phyloP scores from a whole-genome alignment of 1,139 yeast species.

The Candida tropicalis region DNA sequence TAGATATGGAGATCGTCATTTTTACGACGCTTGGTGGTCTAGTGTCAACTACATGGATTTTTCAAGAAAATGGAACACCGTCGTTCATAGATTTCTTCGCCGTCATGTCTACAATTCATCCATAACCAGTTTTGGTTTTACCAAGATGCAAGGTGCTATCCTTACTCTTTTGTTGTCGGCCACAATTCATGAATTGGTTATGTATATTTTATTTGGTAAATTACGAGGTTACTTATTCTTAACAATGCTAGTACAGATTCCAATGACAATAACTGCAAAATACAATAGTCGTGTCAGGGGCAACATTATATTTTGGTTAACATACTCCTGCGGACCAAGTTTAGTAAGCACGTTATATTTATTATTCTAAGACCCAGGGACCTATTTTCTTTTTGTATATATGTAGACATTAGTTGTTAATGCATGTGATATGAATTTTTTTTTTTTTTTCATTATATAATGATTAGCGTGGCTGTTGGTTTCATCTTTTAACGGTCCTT shows the following conservation, averaged over 20 bases:
- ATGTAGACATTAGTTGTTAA: not conserved
- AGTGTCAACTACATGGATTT: slow-evolving; percentile 92
- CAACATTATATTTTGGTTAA: slow-evolving; percentile 86
- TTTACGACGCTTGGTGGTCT: slow-evolving; percentile 98
- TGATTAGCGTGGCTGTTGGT: no score
- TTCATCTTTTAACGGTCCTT: no score
- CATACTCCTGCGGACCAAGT: slow-evolving; percentile 89
- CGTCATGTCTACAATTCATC: slow-evolving; percentile 95
- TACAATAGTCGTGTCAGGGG: slow-evolving; percentile 64
- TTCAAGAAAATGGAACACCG: slow-evolving; percentile 92
- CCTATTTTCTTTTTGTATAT: not conserved
- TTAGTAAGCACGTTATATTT: slow-evolving; percentile 82
- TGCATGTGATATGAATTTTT: no score
- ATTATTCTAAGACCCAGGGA: slow-evolving; percentile 53
- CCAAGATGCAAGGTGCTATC: slow-evolving; percentile 69
- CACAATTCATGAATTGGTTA: slow-evolving; percentile 84
- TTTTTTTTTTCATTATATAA: not conserved
- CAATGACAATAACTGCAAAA: slow-evolving; percentile 57
- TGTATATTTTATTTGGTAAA: slow-evolving; percentile 82
- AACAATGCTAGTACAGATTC: slow-evolving; percentile 84
- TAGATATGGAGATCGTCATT: slow-evolving; percentile 83
- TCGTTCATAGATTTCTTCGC: slow-evolving; percentile 87
- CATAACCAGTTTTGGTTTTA: slow-evolving; percentile 71
- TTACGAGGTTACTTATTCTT: slow-evolving; percentile 78
- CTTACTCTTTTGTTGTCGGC: slow-evolving; percentile 83